Conservation (phyloP, 495 filamentous ascomycete species). For the Hypoxylon subgilvum region DNA sequence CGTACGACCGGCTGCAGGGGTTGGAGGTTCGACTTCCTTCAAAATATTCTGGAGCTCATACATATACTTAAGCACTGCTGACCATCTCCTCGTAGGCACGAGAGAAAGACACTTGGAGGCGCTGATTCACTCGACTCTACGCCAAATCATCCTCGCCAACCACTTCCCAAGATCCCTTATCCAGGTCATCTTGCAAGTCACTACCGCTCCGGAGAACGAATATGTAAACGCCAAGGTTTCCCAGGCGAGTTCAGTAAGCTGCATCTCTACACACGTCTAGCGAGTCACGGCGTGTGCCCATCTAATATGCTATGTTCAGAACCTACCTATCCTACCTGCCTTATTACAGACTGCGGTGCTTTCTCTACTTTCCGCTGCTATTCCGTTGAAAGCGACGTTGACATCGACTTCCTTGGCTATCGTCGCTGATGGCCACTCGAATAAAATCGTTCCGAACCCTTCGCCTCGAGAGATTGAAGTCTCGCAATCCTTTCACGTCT, state of each 20-base stretch:
- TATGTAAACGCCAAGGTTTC: slow-evolving; percentile 57
- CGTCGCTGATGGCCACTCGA: slow-evolving; percentile 51
- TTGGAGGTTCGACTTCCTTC: slow-evolving; percentile 69
- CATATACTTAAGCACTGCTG: slow-evolving; percentile 45
- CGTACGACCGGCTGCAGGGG: slow-evolving; percentile 81
- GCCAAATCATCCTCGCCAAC: slow-evolving; percentile 70
- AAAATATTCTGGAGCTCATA: slow-evolving; percentile 36
- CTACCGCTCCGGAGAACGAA: slow-evolving; percentile 61
- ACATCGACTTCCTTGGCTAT: slow-evolving; percentile 69
- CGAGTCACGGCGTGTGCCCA: slow-evolving; percentile 23
- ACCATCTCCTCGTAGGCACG: slow-evolving; percentile 59
- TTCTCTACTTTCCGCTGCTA: slow-evolving; percentile 74
- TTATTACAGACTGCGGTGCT: slow-evolving; percentile 75
- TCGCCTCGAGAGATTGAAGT: slow-evolving; percentile 59
- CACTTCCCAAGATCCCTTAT: slow-evolving; percentile 72
- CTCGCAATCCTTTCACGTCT: slow-evolving; percentile 73
- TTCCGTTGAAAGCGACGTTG: slow-evolving; percentile 74
- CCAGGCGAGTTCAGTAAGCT: slow-evolving; percentile 56
- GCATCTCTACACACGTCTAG: neutral
- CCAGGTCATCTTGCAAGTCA: slow-evolving; percentile 70
- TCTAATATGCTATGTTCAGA: slow-evolving; percentile 52
- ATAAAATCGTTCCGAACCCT: slow-evolving; percentile 59
- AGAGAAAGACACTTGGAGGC: slow-evolving; percentile 76
- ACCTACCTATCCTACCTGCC: slow-evolving; percentile 73
- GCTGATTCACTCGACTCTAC: slow-evolving; percentile 68